A percentile compares a stretch with the other conserved stretches of the same genome.
Evolutionary conservation across 2,329 filamentous ascomycete species (phyloP).

Genomic region (Aureobasidium pullulans): DNA sequence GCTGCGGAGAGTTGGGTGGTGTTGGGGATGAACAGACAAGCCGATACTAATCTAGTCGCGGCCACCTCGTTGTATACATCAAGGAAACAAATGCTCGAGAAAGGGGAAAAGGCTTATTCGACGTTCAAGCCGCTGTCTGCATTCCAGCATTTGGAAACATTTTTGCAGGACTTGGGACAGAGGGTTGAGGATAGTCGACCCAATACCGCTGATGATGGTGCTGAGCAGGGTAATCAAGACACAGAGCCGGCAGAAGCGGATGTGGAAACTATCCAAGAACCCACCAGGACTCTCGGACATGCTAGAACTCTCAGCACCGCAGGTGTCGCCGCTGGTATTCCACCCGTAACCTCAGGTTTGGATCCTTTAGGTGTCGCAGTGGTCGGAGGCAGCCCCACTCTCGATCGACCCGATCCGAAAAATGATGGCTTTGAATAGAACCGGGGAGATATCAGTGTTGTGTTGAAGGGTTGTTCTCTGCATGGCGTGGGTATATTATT

Average conservation of each 20-base stretch:
- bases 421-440: slow-evolving; percentile 12
- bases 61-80: slow-evolving; percentile 50
- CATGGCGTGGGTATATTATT: background rate
- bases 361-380: slow-evolving; percentile 28
- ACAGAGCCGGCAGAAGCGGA: slow-evolving; percentile 30
- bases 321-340: background rate
- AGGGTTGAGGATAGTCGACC: slow-evolving; percentile 44
- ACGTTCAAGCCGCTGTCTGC: too few relatives aligned
- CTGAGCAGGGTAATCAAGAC: slow-evolving; percentile 24
- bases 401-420: slow-evolving; percentile 1
- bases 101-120: slow-evolving; percentile 12
- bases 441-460: too few relatives aligned
- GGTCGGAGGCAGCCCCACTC: background rate
- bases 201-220: slow-evolving; percentile 23
- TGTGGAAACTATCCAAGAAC: slow-evolving; percentile 26
- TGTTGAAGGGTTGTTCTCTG: background rate
- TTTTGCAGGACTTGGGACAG: slow-evolving; percentile 61
- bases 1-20: slow-evolving; percentile 78
- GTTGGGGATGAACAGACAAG: slow-evolving; percentile 68
- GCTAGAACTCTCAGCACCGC: slow-evolving; percentile 36
- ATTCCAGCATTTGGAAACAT: slow-evolving; percentile 50
- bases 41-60: slow-evolving; percentile 67
- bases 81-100: slow-evolving; percentile 22
- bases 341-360: slow-evolving; percentile 14
- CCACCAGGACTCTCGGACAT: slow-evolving; percentile 28